These are phyloP conservation scores for Gentiana dahurica DNA, from an alignment of 257 asterid genomes.

Conservation along the genomic window DNA sequence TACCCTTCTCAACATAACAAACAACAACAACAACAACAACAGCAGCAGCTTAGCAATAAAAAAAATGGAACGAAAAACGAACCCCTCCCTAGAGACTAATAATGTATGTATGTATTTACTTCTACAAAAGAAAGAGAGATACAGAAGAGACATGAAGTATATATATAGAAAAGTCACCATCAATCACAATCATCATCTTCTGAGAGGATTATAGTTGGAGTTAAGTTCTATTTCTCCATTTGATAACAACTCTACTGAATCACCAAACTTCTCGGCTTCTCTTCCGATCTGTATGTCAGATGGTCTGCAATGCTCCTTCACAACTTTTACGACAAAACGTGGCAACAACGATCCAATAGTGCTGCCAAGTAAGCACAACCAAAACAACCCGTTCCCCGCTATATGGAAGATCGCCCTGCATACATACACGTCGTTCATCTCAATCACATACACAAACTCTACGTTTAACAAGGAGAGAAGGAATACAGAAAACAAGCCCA, in stretches of 20 bases:
- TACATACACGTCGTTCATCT: neutral
- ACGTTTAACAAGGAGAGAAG: no score
- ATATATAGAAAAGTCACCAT: neutral
- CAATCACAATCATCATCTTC: slow-evolving; percentile 29
- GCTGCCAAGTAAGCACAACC: slow-evolving; percentile 70
- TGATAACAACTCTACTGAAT: slow-evolving; percentile 16
- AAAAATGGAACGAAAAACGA: slow-evolving; percentile 6
- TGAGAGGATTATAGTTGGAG: slow-evolving; percentile 31
- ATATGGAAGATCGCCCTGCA: slow-evolving; percentile 86
- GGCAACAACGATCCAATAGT: slow-evolving; percentile 58
- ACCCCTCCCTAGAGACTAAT: slow-evolving; percentile 15
- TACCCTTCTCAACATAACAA: slow-evolving; percentile 16
- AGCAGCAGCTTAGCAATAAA: slow-evolving; percentile 5
- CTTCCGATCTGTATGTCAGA: slow-evolving; percentile 63
- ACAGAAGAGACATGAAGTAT: slow-evolving; percentile 1
- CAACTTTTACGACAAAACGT: slow-evolving; percentile 54
- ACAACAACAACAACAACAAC: slow-evolving; percentile 20
- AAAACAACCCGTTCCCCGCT: slow-evolving; percentile 47
- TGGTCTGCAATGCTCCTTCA: slow-evolving; percentile 41
- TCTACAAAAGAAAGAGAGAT: slow-evolving; percentile 13
- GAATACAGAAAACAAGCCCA: no score
- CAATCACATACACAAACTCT: no score
- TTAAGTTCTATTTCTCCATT: slow-evolving; percentile 57
- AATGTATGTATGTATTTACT: slow-evolving; percentile 1
- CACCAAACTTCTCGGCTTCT: slow-evolving; percentile 64